Percentiles rank a stretch among this genome's conserved stretches.
These are phyloP conservation scores for Leptomonas seymouri DNA, from an alignment of 208 protist genomes.

Conservation along the genomic window DNA sequence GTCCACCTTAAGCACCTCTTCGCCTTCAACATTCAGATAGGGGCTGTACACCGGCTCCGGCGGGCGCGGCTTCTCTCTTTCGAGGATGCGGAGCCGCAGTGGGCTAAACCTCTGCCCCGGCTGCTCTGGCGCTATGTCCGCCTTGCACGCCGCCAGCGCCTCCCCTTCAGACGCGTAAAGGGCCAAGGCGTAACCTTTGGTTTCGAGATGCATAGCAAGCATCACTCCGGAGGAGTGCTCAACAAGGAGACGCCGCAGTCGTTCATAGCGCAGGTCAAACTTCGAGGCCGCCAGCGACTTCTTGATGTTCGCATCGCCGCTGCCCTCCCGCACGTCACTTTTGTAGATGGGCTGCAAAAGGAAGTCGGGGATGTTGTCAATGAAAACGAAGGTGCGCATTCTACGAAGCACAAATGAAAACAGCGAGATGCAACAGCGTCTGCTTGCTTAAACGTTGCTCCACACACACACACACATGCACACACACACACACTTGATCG, in stretches of 20 bases:
- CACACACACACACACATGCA: too few relatives aligned
- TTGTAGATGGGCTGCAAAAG: slow-evolving; percentile 63
- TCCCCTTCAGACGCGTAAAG: slow-evolving; percentile 86
- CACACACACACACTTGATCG: too few relatives aligned
- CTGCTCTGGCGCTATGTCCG: slow-evolving; percentile 52
- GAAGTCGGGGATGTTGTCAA: slow-evolving; percentile 79
- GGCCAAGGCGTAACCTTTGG: slow-evolving; percentile 68
- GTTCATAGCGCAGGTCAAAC: slow-evolving; percentile 86
- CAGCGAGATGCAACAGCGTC: too few relatives aligned
- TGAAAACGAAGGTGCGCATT: slow-evolving; percentile 89
- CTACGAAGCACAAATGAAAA: neutral
- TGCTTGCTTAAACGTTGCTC: too few relatives aligned
- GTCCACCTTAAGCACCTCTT: slow-evolving; percentile 61
- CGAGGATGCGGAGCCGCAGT: slow-evolving; percentile 74
- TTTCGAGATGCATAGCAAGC: slow-evolving; percentile 87
- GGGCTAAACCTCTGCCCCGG: slow-evolving; percentile 39
- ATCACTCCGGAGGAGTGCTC: slow-evolving; percentile 86
- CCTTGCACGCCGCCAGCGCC: slow-evolving; percentile 81
- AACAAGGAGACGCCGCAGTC: slow-evolving; percentile 69
- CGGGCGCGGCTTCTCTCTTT: slow-evolving; percentile 66
- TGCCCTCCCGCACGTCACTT: slow-evolving; percentile 9
- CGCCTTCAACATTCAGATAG: slow-evolving; percentile 67
- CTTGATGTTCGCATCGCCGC: neutral
- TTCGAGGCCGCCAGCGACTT: slow-evolving; percentile 19
- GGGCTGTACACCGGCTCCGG: slow-evolving; percentile 81